Evolutionary conservation across 768 basidiomycete species (phyloP).

Genomic region (Tricholoma sp.): DNA sequence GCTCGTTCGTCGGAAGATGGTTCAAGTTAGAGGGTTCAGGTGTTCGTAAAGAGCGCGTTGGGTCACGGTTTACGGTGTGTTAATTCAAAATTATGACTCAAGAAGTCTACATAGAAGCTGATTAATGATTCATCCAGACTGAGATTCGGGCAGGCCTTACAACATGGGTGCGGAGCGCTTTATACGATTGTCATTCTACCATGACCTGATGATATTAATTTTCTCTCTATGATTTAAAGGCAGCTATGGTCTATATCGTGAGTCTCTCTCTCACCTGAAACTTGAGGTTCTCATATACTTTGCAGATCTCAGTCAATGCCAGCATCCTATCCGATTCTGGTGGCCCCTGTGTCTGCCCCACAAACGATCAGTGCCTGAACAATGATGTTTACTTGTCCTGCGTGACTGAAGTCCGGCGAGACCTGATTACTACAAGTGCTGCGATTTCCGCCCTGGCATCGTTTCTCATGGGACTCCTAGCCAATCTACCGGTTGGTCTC

Average conservation of each 20-base stretch:
- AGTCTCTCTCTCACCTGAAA: constrained; percentile 15
- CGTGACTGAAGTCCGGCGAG: constrained; percentile 58
- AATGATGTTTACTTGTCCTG: constrained; percentile 55
- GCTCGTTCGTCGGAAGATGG: constrained; percentile 52
- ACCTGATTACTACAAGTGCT: constrained; percentile 81
- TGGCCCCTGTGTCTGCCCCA: constrained; percentile 75
- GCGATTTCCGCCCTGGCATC: constrained; percentile 71
- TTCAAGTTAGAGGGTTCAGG: constrained; percentile 73
- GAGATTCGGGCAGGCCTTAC: constrained; percentile 77
- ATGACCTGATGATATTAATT: constrained; percentile 4
- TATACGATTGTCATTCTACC: neutral
- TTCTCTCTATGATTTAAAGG: constrained; percentile 30
- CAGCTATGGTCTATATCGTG: constrained; percentile 85
- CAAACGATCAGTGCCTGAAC: constrained; percentile 46
- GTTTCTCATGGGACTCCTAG: constrained; percentile 80
- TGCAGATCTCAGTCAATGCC: constrained; percentile 81
- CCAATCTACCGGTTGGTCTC: constrained; percentile 83
- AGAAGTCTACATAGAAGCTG: neutral
- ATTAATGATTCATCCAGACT: constrained; percentile 36
- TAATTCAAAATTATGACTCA: constrained; percentile 6
- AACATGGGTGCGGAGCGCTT: constrained; percentile 57
- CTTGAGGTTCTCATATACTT: neutral
- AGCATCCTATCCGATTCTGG: constrained; percentile 71
- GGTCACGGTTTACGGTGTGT: constrained; percentile 54
- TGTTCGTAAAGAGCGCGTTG: constrained; percentile 53